Base-by-base conservation (phyloP, 176 grass and related monocot species). In the Tillandsia leiboldiana region DNA sequence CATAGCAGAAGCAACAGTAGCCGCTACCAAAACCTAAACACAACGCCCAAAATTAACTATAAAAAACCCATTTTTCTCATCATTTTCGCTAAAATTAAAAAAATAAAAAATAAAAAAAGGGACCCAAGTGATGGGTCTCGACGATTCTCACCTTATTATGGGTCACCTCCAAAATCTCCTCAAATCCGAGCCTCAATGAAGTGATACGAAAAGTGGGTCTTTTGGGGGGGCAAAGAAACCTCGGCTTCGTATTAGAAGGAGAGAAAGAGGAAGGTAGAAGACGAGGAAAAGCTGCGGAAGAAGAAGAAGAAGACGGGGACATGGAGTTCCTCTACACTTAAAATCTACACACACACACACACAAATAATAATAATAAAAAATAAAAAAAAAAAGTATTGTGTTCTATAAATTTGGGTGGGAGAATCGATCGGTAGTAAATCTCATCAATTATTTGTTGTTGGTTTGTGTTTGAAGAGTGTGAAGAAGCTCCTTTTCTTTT, bases 1-100 rank as follows among this genome's bases (percentile, higher is more conserved):
- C 23, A 92, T 67, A 23, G 82, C 61, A 24, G 75, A 50, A 1
- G 86, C 79, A 28, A 72, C 13, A 63, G 82, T 78, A 68, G 86
- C 81, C 27, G 89, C 89, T 81, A 97, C 85, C 70, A 97, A 11
- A 67, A 90, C 89, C 93, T 97, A 80, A 4, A 68, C 2, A 66
- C 18, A 70, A 70, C 61, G 20, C 48, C 33, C 53, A 18, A 33
- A 28, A 5, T 48, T 8, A 71, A 28, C 28, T 2, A 76, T 7
- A 51, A 49, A 72, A 50, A n/a, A 13, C n/a, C 10, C 17, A 49
- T 62, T 62, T 33, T 67, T 51, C 72, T 9, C 9, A 14, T 22
- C 10, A 49, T 49, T 48, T 24, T 26, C 42, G 53, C 18, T 22
- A 2, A 51, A 26, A 68, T 24, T n/a, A 20, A 20, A 20, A 20